Conservation (phyloP, 169 alveolate species). For the Besnoitia besnoiti region DNA sequence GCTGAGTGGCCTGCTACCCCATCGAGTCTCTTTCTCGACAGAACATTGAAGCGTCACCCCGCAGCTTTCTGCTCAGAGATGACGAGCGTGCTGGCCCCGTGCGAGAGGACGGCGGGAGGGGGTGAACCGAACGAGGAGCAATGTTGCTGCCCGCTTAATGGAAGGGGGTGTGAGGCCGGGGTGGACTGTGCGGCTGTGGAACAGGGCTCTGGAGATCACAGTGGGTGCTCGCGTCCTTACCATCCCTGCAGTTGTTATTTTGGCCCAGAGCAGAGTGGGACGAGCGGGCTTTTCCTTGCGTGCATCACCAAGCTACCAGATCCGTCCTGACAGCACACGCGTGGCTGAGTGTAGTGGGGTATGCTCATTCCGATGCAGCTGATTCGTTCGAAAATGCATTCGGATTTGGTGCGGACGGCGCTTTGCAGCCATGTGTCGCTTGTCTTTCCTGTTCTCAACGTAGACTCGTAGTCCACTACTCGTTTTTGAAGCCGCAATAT, state of each 20-base stretch:
- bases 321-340: not conserved
- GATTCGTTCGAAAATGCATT: too few species aligned
- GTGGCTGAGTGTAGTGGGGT: too few species aligned
- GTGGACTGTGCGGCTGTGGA: not conserved
- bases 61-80: not conserved
- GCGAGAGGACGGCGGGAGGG: too few species aligned
- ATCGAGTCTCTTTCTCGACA: not conserved
- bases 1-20: conserved; percentile 32
- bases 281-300: conserved; percentile 38
- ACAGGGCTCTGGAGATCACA: not conserved
- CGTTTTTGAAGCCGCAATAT: too few species aligned
- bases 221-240: not conserved
- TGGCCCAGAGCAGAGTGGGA: conserved; percentile 17
- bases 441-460: too few species aligned
- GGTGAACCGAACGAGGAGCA: too few species aligned
- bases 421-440: too few species aligned
- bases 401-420: too few species aligned
- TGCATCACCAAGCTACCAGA: conserved; percentile 30
- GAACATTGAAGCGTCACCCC: not conserved
- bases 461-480: too few species aligned
- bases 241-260: conserved; percentile 45
- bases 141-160: too few species aligned
- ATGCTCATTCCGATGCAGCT: too few species aligned
- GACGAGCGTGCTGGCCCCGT: not conserved
- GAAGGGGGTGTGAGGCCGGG: too few species aligned